Percentiles rank a stretch among this genome's conserved stretches.
Conservation (phyloP, 306 rosid species). For the Lablab purpureus region DNA sequence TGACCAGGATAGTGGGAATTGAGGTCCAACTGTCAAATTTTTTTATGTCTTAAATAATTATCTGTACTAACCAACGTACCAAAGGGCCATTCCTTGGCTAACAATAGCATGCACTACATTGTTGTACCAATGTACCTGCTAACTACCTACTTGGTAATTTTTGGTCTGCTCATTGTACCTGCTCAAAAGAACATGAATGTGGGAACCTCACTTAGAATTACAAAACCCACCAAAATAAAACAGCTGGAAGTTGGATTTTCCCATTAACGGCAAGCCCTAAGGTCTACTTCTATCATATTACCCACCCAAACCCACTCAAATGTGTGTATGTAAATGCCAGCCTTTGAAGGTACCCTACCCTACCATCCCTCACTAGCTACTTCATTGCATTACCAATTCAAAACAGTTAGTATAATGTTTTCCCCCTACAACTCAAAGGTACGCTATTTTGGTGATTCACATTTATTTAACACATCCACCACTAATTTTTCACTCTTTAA, state of each 20-base stretch:
- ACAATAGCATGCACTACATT: constrained; percentile 20
- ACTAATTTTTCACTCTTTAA: background rate
- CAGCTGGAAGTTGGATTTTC: constrained; percentile 18
- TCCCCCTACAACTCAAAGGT: background rate
- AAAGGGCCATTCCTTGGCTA: constrained; percentile 44
- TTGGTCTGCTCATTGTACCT: constrained; percentile 40
- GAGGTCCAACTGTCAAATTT: constrained; percentile 33
- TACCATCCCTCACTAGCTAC: background rate
- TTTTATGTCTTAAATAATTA: background rate
- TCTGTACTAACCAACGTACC: constrained; percentile 49
- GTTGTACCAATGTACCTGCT: constrained; percentile 38
- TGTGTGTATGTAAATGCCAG: background rate
- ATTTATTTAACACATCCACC: background rate
- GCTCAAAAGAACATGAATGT: constrained; percentile 32
- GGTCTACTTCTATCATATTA: background rate
- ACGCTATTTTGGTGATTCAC: background rate
- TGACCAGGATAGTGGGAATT: constrained; percentile 9
- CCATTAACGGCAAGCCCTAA: constrained; percentile 32
- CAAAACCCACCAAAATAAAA: constrained; percentile 42
- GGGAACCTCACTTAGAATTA: constrained; percentile 25
- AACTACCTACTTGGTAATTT: constrained; percentile 27
- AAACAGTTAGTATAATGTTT: background rate
- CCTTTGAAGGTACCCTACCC: constrained; percentile 3
- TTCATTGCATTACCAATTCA: background rate
- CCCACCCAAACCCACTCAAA: constrained; percentile 16